Evolutionary conservation across 768 basidiomycete species (phyloP).

Genomic region (Scleroderma bovista): DNA sequence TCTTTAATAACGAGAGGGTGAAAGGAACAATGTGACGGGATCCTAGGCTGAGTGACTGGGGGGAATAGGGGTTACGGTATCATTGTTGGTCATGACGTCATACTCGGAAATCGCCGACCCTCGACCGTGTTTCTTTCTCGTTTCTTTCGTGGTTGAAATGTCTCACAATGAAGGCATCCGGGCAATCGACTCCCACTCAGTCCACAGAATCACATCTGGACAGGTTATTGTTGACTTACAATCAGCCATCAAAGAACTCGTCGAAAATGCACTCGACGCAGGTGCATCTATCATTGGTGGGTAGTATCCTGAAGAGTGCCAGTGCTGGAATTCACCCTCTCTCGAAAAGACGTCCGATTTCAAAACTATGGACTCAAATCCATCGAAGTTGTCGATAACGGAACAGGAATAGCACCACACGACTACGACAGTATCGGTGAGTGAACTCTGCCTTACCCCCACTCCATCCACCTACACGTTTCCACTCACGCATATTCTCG

Average conservation of each 20-base stretch:
- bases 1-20: too few relatives aligned
- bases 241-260: slow-evolving; percentile 90
- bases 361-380: slow-evolving; percentile 78
- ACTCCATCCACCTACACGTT: too few relatives aligned
- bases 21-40: too few relatives aligned
- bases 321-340: not conserved
- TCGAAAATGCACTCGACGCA: slow-evolving; percentile 95
- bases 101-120: not conserved
- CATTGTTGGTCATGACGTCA: too few relatives aligned
- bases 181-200: slow-evolving; percentile 68
- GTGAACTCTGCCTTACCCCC: slow-evolving; percentile 21
- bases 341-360: slow-evolving; percentile 75
- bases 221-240: slow-evolving; percentile 94
- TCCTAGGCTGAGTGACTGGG: too few relatives aligned
- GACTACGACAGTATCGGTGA: slow-evolving; percentile 78
- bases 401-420: slow-evolving; percentile 70
- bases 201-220: slow-evolving; percentile 89
- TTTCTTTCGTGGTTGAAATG: not conserved
- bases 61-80: too few relatives aligned
- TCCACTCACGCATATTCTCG: not conserved
- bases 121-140: not conserved
- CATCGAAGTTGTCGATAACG: slow-evolving; percentile 92
- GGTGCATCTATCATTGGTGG: slow-evolving; percentile 81
- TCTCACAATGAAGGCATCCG: slow-evolving; percentile 27
- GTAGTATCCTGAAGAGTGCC: slow-evolving; percentile 15